Evolutionary conservation across 2,329 filamentous ascomycete genomes (phyloP).

Genomic region (Cladophialophora carrionii): DNA sequence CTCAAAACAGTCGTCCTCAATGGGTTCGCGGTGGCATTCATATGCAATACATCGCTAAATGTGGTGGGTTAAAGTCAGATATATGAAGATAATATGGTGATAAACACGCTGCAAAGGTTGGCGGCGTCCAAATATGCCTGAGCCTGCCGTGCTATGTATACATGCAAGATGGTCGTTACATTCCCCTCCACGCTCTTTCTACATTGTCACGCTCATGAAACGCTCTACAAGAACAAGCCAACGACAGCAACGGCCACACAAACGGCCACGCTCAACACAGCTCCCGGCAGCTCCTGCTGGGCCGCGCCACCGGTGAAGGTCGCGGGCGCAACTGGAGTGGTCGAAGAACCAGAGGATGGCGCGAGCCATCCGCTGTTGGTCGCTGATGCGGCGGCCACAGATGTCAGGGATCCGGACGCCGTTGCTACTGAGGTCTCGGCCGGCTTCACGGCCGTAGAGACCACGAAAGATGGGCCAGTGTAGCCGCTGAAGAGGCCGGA

Average conservation of each 20-base stretch:
- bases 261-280: conserved; percentile 29
- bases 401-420: neutral
- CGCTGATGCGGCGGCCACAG: conserved; percentile 12
- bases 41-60: conserved; percentile 13
- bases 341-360: conserved; percentile 6
- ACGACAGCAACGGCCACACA: conserved; percentile 33
- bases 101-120: neutral
- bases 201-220: neutral
- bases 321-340: conserved; percentile 15
- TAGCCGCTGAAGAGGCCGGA: conserved; percentile 4
- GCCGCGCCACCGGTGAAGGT: conserved; percentile 34
- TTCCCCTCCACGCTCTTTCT: neutral
- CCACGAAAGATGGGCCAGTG: conserved; percentile 5
- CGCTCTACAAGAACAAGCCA: conserved; percentile 33
- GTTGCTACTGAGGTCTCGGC: conserved; percentile 10
- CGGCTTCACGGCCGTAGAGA: conserved; percentile 6
- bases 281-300: conserved; percentile 28
- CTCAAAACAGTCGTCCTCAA: neutral
- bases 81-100: conserved; percentile 12
- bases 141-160: conserved; percentile 8
- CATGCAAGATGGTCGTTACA: conserved; percentile 7
- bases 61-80: neutral
- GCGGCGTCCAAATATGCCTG: conserved; percentile 1
- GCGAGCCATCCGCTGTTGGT: conserved; percentile 21
- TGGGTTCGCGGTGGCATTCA: conserved; percentile 1